Conservation (phyloP, 345 rosid species). For the Isatis tinctoria region DNA sequence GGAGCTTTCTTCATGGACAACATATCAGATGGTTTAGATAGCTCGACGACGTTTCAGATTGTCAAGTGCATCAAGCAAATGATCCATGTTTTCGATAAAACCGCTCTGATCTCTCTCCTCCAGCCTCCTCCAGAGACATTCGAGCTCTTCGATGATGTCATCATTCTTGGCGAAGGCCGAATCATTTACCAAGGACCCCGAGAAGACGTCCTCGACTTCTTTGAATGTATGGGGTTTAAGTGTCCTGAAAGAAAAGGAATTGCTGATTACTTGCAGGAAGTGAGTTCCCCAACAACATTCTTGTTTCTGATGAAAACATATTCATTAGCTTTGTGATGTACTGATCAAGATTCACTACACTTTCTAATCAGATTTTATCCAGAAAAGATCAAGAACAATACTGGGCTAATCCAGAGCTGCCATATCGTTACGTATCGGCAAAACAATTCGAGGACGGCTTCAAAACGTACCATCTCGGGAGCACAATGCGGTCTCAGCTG, state of each 20-base stretch:
- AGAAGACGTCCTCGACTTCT: slow-evolving; percentile 50
- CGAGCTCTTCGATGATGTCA: slow-evolving; percentile 65
- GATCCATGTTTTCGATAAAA: slow-evolving; percentile 49
- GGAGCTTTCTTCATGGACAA: slow-evolving; percentile 74
- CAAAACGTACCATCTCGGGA: slow-evolving; percentile 38
- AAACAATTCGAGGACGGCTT: slow-evolving; percentile 57
- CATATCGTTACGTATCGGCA: slow-evolving; percentile 48
- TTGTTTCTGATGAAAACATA: background rate
- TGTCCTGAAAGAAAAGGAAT: slow-evolving; percentile 76
- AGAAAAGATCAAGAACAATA: slow-evolving; percentile 71
- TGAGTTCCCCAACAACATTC: slow-evolving; percentile 22
- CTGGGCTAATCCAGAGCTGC: slow-evolving; percentile 45
- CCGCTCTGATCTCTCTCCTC: slow-evolving; percentile 69
- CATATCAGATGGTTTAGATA: slow-evolving; percentile 76
- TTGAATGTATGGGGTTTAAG: slow-evolving; percentile 58
- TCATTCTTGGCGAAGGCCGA: slow-evolving; percentile 63
- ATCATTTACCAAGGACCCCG: slow-evolving; percentile 72
- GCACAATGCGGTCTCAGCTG: slow-evolving; percentile 38
- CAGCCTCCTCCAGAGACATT: slow-evolving; percentile 85
- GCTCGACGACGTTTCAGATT: slow-evolving; percentile 71
- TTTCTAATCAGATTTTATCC: slow-evolving; percentile 50
- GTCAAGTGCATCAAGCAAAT: slow-evolving; percentile 56
- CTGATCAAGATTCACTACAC: background rate
- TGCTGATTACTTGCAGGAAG: slow-evolving; percentile 84
- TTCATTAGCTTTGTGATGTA: background rate